These are phyloP conservation scores for Apiospora koreana DNA, from an alignment of 2,329 filamentous ascomycete species.

Conservation along the genomic window DNA sequence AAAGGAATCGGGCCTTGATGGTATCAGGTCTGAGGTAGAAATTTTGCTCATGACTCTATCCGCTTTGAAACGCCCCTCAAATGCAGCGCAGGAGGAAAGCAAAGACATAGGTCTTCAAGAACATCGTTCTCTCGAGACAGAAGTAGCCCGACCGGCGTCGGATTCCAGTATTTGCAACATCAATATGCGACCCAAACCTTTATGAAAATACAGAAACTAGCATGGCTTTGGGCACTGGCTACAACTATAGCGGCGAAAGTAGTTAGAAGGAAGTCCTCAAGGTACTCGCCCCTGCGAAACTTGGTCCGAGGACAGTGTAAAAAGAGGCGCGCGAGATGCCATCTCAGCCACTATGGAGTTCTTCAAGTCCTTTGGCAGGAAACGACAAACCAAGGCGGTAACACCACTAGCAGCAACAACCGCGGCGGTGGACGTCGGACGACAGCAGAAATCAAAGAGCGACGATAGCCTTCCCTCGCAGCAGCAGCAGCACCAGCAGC, in stretches of 20 bases:
- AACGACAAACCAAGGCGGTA: background rate
- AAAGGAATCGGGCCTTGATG: background rate
- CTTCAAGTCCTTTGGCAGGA: background rate
- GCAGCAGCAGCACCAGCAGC: background rate
- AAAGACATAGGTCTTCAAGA: background rate
- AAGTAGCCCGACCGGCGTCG: background rate
- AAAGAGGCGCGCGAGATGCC: background rate
- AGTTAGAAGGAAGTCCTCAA: background rate
- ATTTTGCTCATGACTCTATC: background rate
- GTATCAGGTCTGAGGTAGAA: background rate
- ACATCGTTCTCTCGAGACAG: background rate
- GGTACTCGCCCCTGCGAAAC: background rate
- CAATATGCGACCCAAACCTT: background rate
- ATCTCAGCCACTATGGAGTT: background rate
- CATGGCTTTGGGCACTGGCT: background rate
- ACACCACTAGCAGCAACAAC: background rate
- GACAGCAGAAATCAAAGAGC: background rate
- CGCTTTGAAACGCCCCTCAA: background rate
- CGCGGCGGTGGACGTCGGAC: background rate
- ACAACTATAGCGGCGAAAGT: too few species aligned
- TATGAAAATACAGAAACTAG: background rate
- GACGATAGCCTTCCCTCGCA: background rate
- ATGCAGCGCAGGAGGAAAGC: background rate
- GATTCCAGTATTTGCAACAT: too few species aligned
- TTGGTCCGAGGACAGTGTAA: background rate